These are phyloP conservation scores for Calophaca sinica DNA, from an alignment of 306 rosid genomes.

Conservation along the genomic window DNA sequence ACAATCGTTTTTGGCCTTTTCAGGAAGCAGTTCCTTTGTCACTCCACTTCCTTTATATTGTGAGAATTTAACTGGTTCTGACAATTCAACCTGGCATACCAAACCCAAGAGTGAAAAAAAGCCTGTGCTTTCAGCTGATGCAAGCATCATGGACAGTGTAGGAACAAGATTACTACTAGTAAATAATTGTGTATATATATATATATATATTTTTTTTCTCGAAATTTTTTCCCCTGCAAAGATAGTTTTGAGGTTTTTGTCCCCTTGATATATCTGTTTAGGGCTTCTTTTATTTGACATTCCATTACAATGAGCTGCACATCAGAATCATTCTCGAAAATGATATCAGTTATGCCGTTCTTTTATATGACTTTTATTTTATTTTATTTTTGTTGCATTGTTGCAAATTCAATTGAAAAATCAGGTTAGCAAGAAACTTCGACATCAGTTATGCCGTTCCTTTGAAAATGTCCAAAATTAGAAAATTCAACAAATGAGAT, in stretches of 20 bases:
- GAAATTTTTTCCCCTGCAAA: background rate
- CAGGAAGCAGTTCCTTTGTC: slow-evolving; percentile 71
- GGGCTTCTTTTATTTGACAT: slow-evolving; percentile 1
- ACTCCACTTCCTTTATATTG: slow-evolving; percentile 65
- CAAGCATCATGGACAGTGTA: slow-evolving; percentile 59
- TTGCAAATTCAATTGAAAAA: slow-evolving; percentile 6
- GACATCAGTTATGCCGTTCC: slow-evolving; percentile 11
- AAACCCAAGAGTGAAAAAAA: slow-evolving; percentile 62
- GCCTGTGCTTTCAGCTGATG: slow-evolving; percentile 60
- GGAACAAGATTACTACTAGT: slow-evolving; percentile 38
- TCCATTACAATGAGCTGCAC: slow-evolving; percentile 5
- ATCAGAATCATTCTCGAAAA: slow-evolving; percentile 7
- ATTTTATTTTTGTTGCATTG: background rate
- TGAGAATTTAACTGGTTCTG: slow-evolving; percentile 58
- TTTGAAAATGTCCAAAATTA: background rate
- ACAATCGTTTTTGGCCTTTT: slow-evolving; percentile 40
- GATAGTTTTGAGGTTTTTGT: slow-evolving; percentile 12
- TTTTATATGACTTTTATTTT: slow-evolving; percentile 7
- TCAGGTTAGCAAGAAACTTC: background rate
- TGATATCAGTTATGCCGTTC: background rate
- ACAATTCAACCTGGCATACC: slow-evolving; percentile 46
- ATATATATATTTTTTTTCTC: background rate
- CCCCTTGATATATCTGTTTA: slow-evolving; percentile 30
- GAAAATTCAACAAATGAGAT: background rate
- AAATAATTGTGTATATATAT: slow-evolving; percentile 31